Base-by-base conservation (phyloP, 495 filamentous ascomycete species). In the Tuber umbilicatum region DNA sequence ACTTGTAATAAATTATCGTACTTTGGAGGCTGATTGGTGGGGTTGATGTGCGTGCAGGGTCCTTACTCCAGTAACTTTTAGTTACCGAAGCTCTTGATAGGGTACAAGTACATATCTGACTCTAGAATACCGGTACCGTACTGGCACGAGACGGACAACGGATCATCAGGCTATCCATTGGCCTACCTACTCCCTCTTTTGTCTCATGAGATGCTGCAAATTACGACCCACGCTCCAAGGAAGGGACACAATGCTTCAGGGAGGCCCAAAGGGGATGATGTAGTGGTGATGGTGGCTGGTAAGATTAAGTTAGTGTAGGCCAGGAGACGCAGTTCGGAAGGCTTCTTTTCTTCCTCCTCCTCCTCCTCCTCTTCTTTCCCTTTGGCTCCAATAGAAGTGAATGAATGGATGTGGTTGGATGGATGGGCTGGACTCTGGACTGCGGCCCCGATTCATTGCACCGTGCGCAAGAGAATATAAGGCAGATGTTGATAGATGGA, bases 1-100 rank as follows among this genome's bases (percentile, higher is more conserved):
- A 74, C 71, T 42, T 67, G 64, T 68, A 60, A 64, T 70, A 38
- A 72, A 77, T 69, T 38, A 43, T 16, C 41, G 10, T 42, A 10
- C 37, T 40, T 23, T 35, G 6, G 43, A 64, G 55, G 45, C 60
- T 79, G 64, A 79, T 79, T 79, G 77, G 77, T 50, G 73, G n/a
- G 75, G 75, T 69, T 68, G 70, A 68, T 70, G 55, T 17, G 55
- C 27, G 55, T 23, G 42, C 45, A 50, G 45, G 45, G 55, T 6
- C 55, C 27, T 64, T 35, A 5, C 14, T 35, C 55, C 27, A 5
- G 2, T 35, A 64, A 64, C 55, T 35, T 16, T 27, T 35, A 60
- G n/a, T 60, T 31, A 27, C 12, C 12, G 12, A 60, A 31, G 3
- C 35, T 64, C 16, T 64, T 64, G 50, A 60, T 31, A 64, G 55